A percentile compares a stretch with the other conserved stretches of the same genome.
phyloP scores from a whole-genome alignment of 257 asterid genomes.

The Solanum bulbocastanum region DNA sequence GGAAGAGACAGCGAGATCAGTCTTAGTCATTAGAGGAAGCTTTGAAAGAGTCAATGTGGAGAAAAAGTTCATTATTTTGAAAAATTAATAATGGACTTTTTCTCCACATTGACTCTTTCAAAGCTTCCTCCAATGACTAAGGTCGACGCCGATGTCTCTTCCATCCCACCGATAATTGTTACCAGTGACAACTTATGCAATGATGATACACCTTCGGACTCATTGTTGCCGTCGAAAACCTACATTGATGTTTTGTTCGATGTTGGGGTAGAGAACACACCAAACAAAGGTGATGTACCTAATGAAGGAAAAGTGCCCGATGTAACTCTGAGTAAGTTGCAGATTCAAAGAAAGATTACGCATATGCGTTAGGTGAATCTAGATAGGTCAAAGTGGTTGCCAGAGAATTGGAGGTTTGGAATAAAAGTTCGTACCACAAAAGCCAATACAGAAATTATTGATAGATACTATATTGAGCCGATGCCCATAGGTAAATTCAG shows the following conservation, averaged over 20 bases:
- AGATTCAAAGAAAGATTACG: too few relatives aligned
- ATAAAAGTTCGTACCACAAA: not conserved
- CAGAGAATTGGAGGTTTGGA: too few relatives aligned
- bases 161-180: not conserved
- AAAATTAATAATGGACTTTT: not conserved
- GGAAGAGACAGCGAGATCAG: not conserved
- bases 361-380: too few relatives aligned
- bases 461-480: too few relatives aligned
- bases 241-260: not conserved
- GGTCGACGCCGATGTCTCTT: not conserved
- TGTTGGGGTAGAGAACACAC: not conserved
- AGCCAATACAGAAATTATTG: not conserved
- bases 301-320: too few relatives aligned
- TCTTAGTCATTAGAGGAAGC: not conserved
- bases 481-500: not conserved
- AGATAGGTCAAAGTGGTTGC: too few relatives aligned
- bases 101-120: not conserved
- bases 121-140: not conserved
- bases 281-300: not conserved
- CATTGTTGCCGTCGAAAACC: not conserved
- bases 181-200: not conserved
- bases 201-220: not conserved
- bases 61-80: not conserved
- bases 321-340: too few relatives aligned
- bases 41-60: too few relatives aligned